Base-by-base conservation (phyloP, 345 rosid species). In the Populus davidiana region DNA sequence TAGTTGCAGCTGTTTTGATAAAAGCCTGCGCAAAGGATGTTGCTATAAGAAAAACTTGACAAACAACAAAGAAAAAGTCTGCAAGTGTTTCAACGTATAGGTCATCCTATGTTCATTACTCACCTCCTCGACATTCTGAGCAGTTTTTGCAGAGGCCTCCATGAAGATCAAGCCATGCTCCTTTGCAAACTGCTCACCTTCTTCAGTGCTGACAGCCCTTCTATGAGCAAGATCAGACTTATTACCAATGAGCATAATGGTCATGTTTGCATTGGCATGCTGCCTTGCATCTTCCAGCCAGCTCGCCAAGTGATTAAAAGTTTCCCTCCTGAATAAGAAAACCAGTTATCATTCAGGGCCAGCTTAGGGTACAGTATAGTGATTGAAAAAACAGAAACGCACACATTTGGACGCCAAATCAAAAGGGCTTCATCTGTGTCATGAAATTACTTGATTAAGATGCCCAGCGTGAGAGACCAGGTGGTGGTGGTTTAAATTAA, bases 81-180 rank as follows among this genome's bases (percentile, higher is more conserved):
- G 4, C 0, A n/a, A 23, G 64, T 17, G 8, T 8, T 67, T 72
- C 35, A 69, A 36, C 38, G 49, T 17, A 66, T 36, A 75, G 21
- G 61, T 21, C 14, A 39, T 49, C 72, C 49, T 9, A 59, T 59
- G 27, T 56, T n/a, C 23, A 56, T 63, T 29, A 13, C 5, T 67
- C 71, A 92, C 99, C 94, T 96, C 98, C 78, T 96, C 98, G 8
- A 96, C 99, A 82, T 96, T 96, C 85, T 88, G 97, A 78, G 99
- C 97, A 82, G 99, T 93, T 82, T 94, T 96, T 54, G 99, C 99
- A 77, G 99, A 96, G 74, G 98, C 99, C 77, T 96, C 99, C 97
- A 94, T 96, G 85, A 96, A 96, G 64, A 96, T 92, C 84, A 96
- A 87, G 17, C 99, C 98, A 78, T 96, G 90, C 83, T 96, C 99